phyloP scores from a whole-genome alignment of 2,329 filamentous ascomycete species.

The Phialophora verrucosa region DNA sequence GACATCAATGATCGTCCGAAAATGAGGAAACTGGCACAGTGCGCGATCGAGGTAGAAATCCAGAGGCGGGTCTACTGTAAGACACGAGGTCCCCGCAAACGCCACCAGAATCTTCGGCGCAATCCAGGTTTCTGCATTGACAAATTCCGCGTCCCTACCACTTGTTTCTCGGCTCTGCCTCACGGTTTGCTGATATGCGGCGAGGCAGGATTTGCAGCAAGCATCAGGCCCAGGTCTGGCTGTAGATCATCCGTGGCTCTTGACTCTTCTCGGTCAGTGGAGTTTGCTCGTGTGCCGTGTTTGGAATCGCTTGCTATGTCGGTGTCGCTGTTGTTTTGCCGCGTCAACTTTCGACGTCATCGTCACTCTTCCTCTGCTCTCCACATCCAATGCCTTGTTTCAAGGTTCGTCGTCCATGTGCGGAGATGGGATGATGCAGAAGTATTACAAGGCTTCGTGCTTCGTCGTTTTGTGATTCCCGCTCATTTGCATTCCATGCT shows the following conservation, averaged over 20 bases:
- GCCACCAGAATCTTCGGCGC: constrained; percentile 11
- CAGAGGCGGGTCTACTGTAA: background rate
- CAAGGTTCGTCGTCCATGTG: background rate
- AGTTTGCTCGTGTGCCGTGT: background rate
- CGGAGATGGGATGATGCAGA: constrained; percentile 12
- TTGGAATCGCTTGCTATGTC: constrained; percentile 15
- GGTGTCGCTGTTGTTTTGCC: constrained; percentile 14
- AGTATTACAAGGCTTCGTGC: background rate
- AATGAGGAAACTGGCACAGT: background rate
- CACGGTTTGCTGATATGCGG: constrained; percentile 7
- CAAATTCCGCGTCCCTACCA: background rate
- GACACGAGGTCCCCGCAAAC: constrained; percentile 10
- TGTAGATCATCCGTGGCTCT: constrained; percentile 16
- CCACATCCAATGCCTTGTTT: constrained; percentile 16
- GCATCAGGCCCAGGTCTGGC: constrained; percentile 13
- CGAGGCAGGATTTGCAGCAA: constrained; percentile 6
- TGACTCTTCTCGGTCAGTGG: constrained; percentile 12
- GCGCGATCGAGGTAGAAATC: background rate
- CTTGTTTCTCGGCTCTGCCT: constrained; percentile 12
- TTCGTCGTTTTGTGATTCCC: background rate
- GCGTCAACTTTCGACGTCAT: constrained; percentile 28
- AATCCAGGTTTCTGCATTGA: background rate
- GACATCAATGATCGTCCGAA: constrained; percentile 22
- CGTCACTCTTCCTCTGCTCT: background rate
- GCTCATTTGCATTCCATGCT: constrained; percentile 6